Conservation (phyloP, 345 rosid genomes). For the Citrus glauca region DNA sequence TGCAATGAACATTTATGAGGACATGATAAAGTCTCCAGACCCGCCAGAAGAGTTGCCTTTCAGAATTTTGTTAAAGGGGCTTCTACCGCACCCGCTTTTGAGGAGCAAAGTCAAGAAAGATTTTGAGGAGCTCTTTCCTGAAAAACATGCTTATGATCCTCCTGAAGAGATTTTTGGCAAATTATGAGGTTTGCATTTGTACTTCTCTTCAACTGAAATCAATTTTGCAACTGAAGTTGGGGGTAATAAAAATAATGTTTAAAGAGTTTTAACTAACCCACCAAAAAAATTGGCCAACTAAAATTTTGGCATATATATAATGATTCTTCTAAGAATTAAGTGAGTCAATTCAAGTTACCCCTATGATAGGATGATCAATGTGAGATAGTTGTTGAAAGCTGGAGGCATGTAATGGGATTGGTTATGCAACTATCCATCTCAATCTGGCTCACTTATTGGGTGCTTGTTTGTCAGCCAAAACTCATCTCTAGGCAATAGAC, state of each 20-base stretch:
- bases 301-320: neutral
- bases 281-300: too few relatives aligned
- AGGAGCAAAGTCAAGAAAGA: conserved; percentile 92
- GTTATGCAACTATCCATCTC: neutral
- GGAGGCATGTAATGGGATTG: neutral
- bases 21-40: conserved; percentile 88
- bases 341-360: neutral
- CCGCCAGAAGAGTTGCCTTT: conserved; percentile 91
- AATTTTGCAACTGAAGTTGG: neutral
- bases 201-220: neutral
- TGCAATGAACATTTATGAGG: conserved; percentile 93
- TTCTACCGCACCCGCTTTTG: conserved; percentile 79
- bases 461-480: neutral
- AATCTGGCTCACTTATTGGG: neutral
- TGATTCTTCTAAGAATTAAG: neutral
- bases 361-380: neutral
- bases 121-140: conserved; percentile 88
- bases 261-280: neutral
- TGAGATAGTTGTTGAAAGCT: neutral
- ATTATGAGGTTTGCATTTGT: conserved; percentile 38
- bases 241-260: neutral
- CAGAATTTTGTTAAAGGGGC: conserved; percentile 84
- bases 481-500: neutral
- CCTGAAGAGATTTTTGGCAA: conserved; percentile 88
- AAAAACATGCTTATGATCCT: conserved; percentile 82